Evolutionary conservation across 2,329 filamentous ascomycete species (phyloP), one percentile per base, ranked within the genome.

Genomic region (Ceratocystis cacaofunesta): DNA sequence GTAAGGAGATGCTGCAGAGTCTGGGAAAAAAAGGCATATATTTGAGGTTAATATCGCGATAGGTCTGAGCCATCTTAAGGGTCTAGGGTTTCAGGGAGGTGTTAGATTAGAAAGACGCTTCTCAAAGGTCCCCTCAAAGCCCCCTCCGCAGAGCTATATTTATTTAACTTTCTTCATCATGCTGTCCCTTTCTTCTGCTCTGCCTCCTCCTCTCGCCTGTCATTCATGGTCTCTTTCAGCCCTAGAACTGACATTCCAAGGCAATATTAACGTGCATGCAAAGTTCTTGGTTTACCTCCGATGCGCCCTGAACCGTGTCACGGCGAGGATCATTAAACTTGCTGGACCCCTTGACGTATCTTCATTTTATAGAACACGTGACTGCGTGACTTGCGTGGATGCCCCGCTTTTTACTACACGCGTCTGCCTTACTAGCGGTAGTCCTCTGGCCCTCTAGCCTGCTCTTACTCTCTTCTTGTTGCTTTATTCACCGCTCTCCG

Each of bases 301-400:
- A 25, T 25, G 48, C 48, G 8, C 48, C 48, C 48, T 57, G 52
- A 57, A 57, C 52, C 52, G 52, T 57, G 52, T 57, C 52, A 57
- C 52, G 7, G 28, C 52, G 52, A 57, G 52, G 52, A 57, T 57
- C 52, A 57, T 57, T 57, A 57, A 57, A 57, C 52, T 57, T 17
- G 25, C 12, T 7, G 19, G 15, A 17, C 7, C 28, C 52, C 28
- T 17, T 7, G 52, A 36, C 52, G 52, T 57, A 12, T 25, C 17
- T 12, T 6, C 5, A n/a, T 5, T 22, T 22, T 2, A 19, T 17
- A 25, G 3, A 22, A 7, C 46, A 50, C 46, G 28, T 32, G 17
- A 32, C 5, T 17, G 8, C 52, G 52, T 32, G 52, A 57, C 25
- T 25, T 3, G 3, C 48, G 19, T 25, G 19, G 1, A 19, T 5